Evolutionary conservation across 148 eudicot species (phyloP), one percentile per base, ranked within the genome.

Genomic region (Camellia sinensis): DNA sequence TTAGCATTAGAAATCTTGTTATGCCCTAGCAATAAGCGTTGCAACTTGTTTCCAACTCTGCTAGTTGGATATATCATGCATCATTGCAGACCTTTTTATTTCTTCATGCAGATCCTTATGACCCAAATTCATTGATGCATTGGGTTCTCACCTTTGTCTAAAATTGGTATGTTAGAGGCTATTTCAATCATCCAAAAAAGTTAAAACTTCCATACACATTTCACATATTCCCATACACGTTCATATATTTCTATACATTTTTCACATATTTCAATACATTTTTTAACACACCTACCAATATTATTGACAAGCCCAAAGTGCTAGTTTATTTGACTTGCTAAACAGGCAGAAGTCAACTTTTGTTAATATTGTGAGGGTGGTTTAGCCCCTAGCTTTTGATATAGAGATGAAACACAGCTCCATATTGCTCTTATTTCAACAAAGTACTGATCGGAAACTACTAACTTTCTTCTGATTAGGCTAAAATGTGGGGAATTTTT

Each of bases 401-500:
- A 11, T 66, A 2, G 44, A 18, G 17, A 0, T 37, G 17, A 29
- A 1, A 64, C 11, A 21, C 1, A 7, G 64, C 41, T 64, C 41
- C 14, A 64, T 29, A 21, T 64, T 64, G 9, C 37, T 60, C 18
- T 18, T 15, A 15, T 59, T 6, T 21, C 67, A 63, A 13, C 5
- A 1, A 67, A 37, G 17, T 61, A 44, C 63, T 48, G 64, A 59
- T 53, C 29, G 18, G 37, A 57, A 13, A 56, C 43, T 66, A 40
- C 9, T 6, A 18, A 17, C 56, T 80, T 57, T 37, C 6, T 61
- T 78, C 54, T 50, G 19, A 72, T 65, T 79, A 96, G 99, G 92
- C 84, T 93, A 84, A 96, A 89, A 84, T 93, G 99, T 73, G 98
- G 93, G 67, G 99, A 96, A 82, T 96, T 96, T 83, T 75, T 96